A percentile compares a stretch with the other conserved stretches of the same genome.
Conservation (phyloP, 2,329 filamentous ascomycete species). For the Mycosphaerella arachidis region DNA sequence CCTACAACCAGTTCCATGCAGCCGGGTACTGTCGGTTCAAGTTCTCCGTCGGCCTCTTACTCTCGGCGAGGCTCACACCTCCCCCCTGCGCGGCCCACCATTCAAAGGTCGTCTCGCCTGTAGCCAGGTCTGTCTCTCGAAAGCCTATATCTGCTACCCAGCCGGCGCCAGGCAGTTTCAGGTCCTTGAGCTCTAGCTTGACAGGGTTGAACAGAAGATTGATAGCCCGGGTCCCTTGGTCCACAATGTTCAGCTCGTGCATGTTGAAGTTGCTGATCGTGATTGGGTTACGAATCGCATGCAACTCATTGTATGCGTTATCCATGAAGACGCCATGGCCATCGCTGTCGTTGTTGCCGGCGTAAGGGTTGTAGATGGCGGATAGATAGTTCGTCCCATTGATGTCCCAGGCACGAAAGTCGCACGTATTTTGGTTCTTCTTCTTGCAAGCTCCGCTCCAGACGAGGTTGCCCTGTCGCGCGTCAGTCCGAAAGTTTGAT, state of each 20-base stretch:
- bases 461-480: background rate
- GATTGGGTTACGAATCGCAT: background rate
- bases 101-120: conserved; percentile 30
- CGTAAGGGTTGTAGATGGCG: conserved; percentile 2
- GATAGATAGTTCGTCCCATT: conserved; percentile 7
- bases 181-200: background rate
- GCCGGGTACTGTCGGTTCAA: background rate
- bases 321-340: conserved; percentile 11
- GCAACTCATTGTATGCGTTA: conserved; percentile 1
- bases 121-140: conserved; percentile 32
- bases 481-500: background rate
- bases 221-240: conserved; percentile 33
- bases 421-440: conserved; percentile 8
- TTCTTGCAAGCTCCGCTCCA: background rate
- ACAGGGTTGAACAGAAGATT: background rate
- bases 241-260: conserved; percentile 37
- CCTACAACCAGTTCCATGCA: conserved; percentile 17
- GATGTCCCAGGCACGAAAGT: conserved; percentile 7
- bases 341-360: background rate
- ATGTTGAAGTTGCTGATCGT: conserved; percentile 24
- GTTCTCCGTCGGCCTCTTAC: conserved; percentile 7
- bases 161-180: background rate
- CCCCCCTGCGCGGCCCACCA: conserved; percentile 33
- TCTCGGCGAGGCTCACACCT: conserved; percentile 33
- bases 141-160: conserved; percentile 10